Base-by-base conservation (phyloP, 352 stramenopile genomes). In the Globisporangium camurandrum region DNA sequence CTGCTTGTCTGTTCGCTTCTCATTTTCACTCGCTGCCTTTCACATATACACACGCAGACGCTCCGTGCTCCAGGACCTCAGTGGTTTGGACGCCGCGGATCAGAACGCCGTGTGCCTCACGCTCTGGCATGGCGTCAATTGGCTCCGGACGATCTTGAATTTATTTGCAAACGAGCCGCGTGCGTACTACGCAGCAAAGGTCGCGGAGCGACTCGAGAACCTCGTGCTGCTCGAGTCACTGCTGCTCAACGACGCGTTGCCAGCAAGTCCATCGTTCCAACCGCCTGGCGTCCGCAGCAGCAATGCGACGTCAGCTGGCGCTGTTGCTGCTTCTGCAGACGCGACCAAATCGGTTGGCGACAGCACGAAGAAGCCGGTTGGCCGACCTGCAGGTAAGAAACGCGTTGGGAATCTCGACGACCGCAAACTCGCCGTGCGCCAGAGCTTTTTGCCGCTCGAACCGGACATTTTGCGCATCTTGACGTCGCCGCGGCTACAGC, bases 91-190 rank as follows among this genome's bases (percentile, higher is more conserved):
- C 40, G 41, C 55, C 3, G 36, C 40, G 8, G 57, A 47, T 11
- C 73, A 84, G 30, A 66, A 75, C 46, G 64, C 56, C 1, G 47
- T 86, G 5, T 84, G 71, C 46, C 53, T 48, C 7, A 62, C 59
- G 9, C 49, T 86, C 10, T 86, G 75, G 75, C 61, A 83, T 44
- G 54, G 69, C 6, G 57, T 84, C 37, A 84, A 84, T 24, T 86
- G 75, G 75, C 67, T 79, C n/a, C 71, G 75, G 39, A 59, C 70
- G 20, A 62, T 86, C 19, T 33, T 86, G 22, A 79, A 76, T 19
- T 82, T 78, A 19, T 84, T 83, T 46, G 57, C 64, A 3, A 49
- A 37, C 47, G 64, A 83, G 30, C 54, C 31, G 19, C 53, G 44
- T 17, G 45, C 68, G 2, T 73, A 65, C 24, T 70, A 73, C 23